Conservation (phyloP, 2,329 filamentous ascomycete genomes). For the Fusarium sp. region DNA sequence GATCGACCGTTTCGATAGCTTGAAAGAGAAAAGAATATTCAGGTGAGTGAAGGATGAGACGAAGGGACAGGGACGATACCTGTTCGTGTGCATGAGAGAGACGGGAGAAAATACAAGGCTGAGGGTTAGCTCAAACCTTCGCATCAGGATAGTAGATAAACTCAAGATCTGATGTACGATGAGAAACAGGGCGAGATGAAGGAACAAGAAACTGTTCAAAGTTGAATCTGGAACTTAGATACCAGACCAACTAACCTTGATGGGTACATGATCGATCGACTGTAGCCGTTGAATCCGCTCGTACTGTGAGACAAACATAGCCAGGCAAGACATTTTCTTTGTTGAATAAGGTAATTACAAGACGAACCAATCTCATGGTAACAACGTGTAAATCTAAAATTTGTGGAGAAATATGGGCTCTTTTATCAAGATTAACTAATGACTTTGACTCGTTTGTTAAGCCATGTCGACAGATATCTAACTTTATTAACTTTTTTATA, state of each 20-base stretch:
- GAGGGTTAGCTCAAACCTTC: neutral
- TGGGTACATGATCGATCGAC: neutral
- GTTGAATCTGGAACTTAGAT: neutral
- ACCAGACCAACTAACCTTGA: neutral
- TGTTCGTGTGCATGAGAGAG: conserved; percentile 25
- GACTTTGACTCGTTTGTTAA: neutral
- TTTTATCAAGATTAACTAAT: neutral
- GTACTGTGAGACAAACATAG: neutral
- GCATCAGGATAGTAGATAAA: conserved; percentile 8
- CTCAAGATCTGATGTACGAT: conserved; percentile 8
- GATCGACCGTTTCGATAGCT: conserved; percentile 22
- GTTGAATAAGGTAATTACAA: no score
- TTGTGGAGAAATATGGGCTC: neutral
- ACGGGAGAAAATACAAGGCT: conserved; percentile 6
- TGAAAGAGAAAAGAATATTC: conserved; percentile 15
- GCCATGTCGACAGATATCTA: neutral
- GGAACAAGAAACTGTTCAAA: neutral
- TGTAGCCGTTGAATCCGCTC: neutral
- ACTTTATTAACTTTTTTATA: neutral
- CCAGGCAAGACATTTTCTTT: no score
- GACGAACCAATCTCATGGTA: neutral
- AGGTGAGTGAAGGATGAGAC: conserved; percentile 28
- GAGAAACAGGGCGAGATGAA: conserved; percentile 3
- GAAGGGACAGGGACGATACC: conserved; percentile 25
- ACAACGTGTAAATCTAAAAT: neutral